Conservation (phyloP, 352 stramenopile genomes). For the Phytophthora sojae region DNA sequence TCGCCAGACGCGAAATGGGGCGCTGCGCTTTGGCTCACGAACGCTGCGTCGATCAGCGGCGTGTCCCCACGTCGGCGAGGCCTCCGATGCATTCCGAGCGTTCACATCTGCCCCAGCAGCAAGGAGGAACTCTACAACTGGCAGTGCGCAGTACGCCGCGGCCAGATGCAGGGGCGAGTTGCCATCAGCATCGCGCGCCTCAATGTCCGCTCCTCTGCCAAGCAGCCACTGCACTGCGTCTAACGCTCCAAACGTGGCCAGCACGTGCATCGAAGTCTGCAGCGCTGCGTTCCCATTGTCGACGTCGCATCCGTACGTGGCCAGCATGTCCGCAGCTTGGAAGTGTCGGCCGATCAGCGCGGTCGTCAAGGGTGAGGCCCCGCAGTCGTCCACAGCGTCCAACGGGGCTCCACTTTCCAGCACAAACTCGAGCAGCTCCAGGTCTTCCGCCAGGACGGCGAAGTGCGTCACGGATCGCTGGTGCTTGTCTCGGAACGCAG, state of each 20-base stretch:
- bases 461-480: conserved; percentile 39
- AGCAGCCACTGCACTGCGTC: conserved; percentile 38
- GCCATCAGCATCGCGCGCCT: conserved; percentile 33
- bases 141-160: conserved; percentile 39
- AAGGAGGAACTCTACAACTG: conserved; percentile 29
- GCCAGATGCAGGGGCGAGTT: conserved; percentile 54
- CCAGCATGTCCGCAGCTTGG: conserved; percentile 29
- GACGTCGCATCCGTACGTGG: conserved; percentile 36
- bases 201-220: conserved; percentile 39
- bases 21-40: conserved; percentile 38
- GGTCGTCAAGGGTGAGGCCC: conserved; percentile 20
- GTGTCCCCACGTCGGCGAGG: conserved; percentile 44
- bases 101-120: conserved; percentile 35
- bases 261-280: conserved; percentile 48
- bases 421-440: conserved; percentile 39
- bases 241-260: conserved; percentile 35
- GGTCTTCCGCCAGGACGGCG: conserved; percentile 26
- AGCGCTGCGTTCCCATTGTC: conserved; percentile 32
- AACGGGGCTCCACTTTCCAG: conserved; percentile 30
- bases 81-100: conserved; percentile 29
- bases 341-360: conserved; percentile 26
- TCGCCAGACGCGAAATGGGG: conserved; percentile 48
- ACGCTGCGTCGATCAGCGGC: conserved; percentile 45
- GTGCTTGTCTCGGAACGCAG: conserved; percentile 26
- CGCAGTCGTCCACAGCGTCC: conserved; percentile 19